phyloP scores from a whole-genome alignment of 1,139 yeast species.

The Geotrichum siamense region DNA sequence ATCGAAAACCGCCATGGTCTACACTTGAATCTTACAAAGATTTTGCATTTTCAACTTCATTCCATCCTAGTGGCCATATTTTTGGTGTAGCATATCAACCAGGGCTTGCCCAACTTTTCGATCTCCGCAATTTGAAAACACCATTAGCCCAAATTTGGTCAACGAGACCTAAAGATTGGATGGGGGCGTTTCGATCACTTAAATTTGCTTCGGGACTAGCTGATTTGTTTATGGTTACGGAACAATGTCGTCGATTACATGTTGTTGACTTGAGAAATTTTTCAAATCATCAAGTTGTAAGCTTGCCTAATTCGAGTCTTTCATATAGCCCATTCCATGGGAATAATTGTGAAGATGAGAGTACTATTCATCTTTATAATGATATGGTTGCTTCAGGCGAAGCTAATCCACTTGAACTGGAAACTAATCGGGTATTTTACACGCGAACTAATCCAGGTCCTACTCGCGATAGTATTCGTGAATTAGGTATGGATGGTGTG shows the following conservation, averaged over 20 bases:
- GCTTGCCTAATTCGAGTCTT: background rate
- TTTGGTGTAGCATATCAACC: constrained; percentile 82
- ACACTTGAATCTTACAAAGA: constrained; percentile 55
- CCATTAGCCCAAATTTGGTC: constrained; percentile 37
- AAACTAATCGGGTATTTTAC: background rate
- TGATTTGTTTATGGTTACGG: constrained; percentile 69
- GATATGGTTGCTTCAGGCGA: constrained; percentile 17
- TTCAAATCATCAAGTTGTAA: constrained; percentile 65
- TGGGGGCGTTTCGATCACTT: constrained; percentile 59
- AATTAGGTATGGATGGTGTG: constrained; percentile 15
- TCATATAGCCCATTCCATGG: background rate
- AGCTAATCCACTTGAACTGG: constrained; percentile 9
- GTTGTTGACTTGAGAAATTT: constrained; percentile 68
- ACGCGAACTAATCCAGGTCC: background rate
- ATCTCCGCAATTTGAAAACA: constrained; percentile 50
- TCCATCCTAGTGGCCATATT: constrained; percentile 60
- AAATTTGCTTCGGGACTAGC: constrained; percentile 65
- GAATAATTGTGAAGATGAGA: background rate
- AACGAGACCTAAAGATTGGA: constrained; percentile 30
- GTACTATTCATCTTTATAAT: constrained; percentile 7
- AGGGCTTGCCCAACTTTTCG: constrained; percentile 72
- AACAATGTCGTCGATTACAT: constrained; percentile 83
- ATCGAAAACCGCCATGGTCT: constrained; percentile 25
- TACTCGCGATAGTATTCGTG: constrained; percentile 4
- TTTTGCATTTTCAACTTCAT: constrained; percentile 79